Evolutionary conservation across 495 filamentous ascomycete genomes (phyloP).

Genomic region (Niebla homalea): DNA sequence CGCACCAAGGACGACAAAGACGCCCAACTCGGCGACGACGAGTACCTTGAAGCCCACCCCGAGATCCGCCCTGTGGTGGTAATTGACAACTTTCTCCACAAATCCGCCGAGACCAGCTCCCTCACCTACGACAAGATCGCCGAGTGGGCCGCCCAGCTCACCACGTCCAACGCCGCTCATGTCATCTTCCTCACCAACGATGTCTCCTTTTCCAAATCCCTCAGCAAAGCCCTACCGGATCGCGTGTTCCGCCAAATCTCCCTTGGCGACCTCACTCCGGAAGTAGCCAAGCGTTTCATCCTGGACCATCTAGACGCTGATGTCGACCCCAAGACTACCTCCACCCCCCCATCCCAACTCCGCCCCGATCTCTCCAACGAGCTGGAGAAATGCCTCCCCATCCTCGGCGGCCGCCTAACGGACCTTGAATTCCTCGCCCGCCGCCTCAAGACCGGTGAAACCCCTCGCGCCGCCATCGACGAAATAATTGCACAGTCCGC

Average conservation of each 20-base stretch:
- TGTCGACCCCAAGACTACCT: conserved; percentile 22
- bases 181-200: conserved; percentile 96
- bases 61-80: conserved; percentile 75
- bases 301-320: conserved; percentile 56
- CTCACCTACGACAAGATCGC: conserved; percentile 82
- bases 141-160: conserved; percentile 83
- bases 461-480: conserved; percentile 62
- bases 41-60: conserved; percentile 84
- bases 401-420: conserved; percentile 77
- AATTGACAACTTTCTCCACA: conserved; percentile 89
- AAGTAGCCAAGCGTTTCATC: conserved; percentile 82
- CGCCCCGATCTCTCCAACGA: conserved; percentile 36
- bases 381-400: conserved; percentile 68
- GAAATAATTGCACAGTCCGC: conserved; percentile 82
- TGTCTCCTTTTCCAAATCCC: conserved; percentile 72
- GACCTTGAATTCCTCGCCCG: conserved; percentile 88
- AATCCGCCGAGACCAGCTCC: conserved; percentile 46
- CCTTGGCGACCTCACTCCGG: conserved; percentile 71
- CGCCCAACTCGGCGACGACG: conserved; percentile 59
- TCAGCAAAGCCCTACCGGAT: conserved; percentile 79
- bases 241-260: conserved; percentile 78
- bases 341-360: conserved; percentile 25
- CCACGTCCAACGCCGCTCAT: conserved; percentile 81
- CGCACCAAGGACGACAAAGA: conserved; percentile 63
- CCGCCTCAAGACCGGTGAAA: conserved; percentile 82